Percentiles rank a stretch among this genome's conserved stretches.
These are phyloP conservation scores for Microdochium trichocladiopsis DNA, from an alignment of 2,329 filamentous ascomycete genomes.

Conservation along the genomic window DNA sequence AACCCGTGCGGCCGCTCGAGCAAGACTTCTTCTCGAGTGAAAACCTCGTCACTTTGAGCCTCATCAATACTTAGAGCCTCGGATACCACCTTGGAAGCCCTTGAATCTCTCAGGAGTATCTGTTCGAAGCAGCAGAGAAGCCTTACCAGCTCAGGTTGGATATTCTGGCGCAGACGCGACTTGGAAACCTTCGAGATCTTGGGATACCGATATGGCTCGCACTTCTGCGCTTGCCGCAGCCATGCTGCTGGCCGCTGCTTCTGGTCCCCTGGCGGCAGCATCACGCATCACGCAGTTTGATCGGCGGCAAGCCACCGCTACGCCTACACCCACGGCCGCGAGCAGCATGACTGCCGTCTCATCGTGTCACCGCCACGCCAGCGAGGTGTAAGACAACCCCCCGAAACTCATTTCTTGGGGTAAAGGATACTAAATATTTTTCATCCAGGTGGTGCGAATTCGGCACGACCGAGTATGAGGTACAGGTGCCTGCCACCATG, in stretches of 20 bases:
- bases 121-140: not conserved
- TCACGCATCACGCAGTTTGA: conserved; percentile 3
- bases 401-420: not conserved
- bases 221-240: not conserved
- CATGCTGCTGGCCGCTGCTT: conserved; percentile 1
- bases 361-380: conserved; percentile 41
- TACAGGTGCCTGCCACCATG: conserved; percentile 19
- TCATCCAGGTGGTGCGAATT: conserved; percentile 20
- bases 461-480: conserved; percentile 18
- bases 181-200: not conserved
- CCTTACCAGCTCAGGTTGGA: not conserved
- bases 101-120: too few relatives aligned
- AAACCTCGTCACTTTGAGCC: not conserved
- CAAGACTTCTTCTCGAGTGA: not conserved
- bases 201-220: not conserved
- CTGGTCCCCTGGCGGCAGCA: conserved; percentile 1
- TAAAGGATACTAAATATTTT: not conserved
- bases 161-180: too few relatives aligned
- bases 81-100: not conserved
- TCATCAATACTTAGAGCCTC: not conserved
- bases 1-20: not conserved
- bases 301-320: conserved; percentile 2
- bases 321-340: conserved; percentile 17
- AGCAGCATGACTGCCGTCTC: conserved; percentile 37
- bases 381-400: conserved; percentile 27